phyloP scores from a whole-genome alignment of 2,329 filamentous ascomycete species.

The Arachnomyces sp. region DNA sequence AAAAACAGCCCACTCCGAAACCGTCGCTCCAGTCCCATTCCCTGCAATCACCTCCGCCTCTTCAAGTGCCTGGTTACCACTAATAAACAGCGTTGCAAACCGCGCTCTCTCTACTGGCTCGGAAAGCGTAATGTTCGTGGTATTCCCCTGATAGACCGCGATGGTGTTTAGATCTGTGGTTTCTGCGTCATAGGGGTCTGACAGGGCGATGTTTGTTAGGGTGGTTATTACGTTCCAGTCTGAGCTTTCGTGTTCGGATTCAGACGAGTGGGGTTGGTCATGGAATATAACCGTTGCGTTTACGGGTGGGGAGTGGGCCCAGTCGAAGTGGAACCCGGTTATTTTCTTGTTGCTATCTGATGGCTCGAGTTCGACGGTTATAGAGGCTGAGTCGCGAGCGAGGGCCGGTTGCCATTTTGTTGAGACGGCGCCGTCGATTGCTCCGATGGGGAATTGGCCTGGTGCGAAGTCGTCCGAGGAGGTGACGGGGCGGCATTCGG shows the following conservation, averaged over 20 bases:
- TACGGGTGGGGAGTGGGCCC: conserved; percentile 49
- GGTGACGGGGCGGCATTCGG: conserved; percentile 54
- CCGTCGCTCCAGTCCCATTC: conserved; percentile 37
- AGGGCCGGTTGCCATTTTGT: conserved; percentile 59
- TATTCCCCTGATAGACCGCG: conserved; percentile 32
- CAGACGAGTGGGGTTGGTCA: conserved; percentile 34
- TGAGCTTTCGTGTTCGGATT: conserved; percentile 11
- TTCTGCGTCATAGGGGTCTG: conserved; percentile 29
- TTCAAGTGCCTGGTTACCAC: conserved; percentile 34
- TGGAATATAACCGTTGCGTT: conserved; percentile 50
- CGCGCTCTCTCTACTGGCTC: conserved; percentile 25
- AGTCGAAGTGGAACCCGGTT: conserved; percentile 51
- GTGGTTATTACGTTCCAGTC: conserved; percentile 12
- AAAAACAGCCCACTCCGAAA: conserved; percentile 43
- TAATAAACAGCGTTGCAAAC: conserved; percentile 38
- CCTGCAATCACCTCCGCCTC: conserved; percentile 22
- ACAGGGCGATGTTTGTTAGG: conserved; percentile 27
- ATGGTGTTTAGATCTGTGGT: conserved; percentile 27
- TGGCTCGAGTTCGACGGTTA: conserved; percentile 52
- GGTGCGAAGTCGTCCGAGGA: conserved; percentile 45
- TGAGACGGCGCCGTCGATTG: conserved; percentile 58
- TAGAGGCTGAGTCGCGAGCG: conserved; percentile 43
- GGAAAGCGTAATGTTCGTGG: conserved; percentile 32
- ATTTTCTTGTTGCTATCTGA: conserved; percentile 20
- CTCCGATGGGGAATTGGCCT: conserved; percentile 62